Base-by-base conservation (phyloP, 177 flowering plant species). In the Vitis hybrid region DNA sequence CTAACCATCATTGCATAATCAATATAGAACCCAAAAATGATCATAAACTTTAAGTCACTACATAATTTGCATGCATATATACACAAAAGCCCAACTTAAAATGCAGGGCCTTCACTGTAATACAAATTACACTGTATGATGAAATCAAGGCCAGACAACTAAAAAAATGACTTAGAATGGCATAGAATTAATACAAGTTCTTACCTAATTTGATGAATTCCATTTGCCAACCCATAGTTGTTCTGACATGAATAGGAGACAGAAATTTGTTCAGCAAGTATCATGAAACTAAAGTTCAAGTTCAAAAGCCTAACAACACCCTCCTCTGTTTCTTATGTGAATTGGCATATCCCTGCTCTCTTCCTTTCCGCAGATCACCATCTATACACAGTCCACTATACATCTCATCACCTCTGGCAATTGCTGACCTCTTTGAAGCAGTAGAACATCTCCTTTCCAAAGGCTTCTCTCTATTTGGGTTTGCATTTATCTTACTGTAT, bases 361-460 rank as follows among this genome's bases (percentile, higher is more conserved):
- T 72, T 21, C 87, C 88, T 49, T 70, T 76, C 78, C 86, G 87
- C 24, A 88, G 81, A 76, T 86, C 88, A 60, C 77, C 80, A 64
- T 76, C 84, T 64, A 83, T 86, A 85, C 85, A 83, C 35, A 79
- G 75, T 65, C 83, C 86, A 63, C 67, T 69, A 48, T 70, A 78
- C 4, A 18, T 27, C 55, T 73, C 81, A 40, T 67, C 70, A 40
- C 64, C 64, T 16, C 14, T 27, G 12, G 66, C 61, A 12, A 46
- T 57, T 8, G 40, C 70, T 10, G 5, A 12, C 75, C 69, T 76
- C 69, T 58, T 73, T 21, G 64, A 60, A 70, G 64, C 64, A 50
- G 51, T 54, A 15, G 72, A 69, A 58, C 32, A 27, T 69, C 74
- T 80, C 70, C 69, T 76, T 75, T 82, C 82, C 52, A 81, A 19